These are phyloP conservation scores for Blastomyces percursus DNA, from an alignment of 2,329 filamentous ascomycete species.

Conservation along the genomic window DNA sequence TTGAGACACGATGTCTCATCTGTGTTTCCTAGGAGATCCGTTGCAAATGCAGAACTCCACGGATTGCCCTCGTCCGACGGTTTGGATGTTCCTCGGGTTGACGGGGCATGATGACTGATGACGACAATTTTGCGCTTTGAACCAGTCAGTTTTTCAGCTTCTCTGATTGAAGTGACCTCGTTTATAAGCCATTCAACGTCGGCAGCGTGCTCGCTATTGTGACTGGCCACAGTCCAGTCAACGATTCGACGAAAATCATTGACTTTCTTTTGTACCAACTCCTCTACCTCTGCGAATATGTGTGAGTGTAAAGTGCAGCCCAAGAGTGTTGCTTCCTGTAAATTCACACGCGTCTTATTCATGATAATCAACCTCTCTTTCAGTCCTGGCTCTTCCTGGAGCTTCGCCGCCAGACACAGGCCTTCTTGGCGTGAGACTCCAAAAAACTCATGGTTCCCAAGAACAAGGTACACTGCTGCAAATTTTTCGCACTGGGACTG, in stretches of 20 bases:
- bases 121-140: constrained; percentile 31
- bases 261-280: constrained; percentile 34
- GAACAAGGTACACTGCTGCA: constrained; percentile 22
- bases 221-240: constrained; percentile 39
- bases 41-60: constrained; percentile 35
- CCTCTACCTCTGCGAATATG: constrained; percentile 32
- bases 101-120: constrained; percentile 47
- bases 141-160: not conserved
- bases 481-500: constrained; percentile 18
- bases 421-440: constrained; percentile 20
- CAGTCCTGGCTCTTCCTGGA: constrained; percentile 16
- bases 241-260: constrained; percentile 44
- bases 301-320: constrained; percentile 48
- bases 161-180: constrained; percentile 21
- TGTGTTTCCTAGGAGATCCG: constrained; percentile 31
- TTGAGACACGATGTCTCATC: constrained; percentile 6
- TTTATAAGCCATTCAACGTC: constrained; percentile 42
- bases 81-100: constrained; percentile 35
- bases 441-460: constrained; percentile 32
- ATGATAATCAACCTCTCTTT: constrained; percentile 15
- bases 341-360: constrained; percentile 16
- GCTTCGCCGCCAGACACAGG: constrained; percentile 12
- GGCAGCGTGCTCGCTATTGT: constrained; percentile 37
- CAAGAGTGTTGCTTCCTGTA: constrained; percentile 36
- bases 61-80: constrained; percentile 40